Evolutionary conservation across 2,329 filamentous ascomycete species (phyloP).

Genomic region (Xylaria sp.): DNA sequence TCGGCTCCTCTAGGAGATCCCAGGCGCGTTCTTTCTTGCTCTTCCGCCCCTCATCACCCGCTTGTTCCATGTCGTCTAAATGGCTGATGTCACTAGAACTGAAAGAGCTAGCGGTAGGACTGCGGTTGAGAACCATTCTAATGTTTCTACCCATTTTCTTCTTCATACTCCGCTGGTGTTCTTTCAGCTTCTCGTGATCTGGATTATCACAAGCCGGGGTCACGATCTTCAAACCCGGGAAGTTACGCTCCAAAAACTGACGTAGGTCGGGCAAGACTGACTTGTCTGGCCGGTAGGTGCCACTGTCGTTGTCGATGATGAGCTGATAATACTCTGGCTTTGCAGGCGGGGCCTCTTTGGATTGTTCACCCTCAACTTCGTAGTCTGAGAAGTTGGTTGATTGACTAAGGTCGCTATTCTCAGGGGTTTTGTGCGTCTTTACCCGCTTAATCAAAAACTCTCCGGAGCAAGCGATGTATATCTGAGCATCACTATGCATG

Average conservation of each 20-base stretch:
- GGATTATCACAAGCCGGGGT: slow-evolving; percentile 84
- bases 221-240: slow-evolving; percentile 80
- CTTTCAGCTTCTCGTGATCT: slow-evolving; percentile 78
- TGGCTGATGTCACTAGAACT: slow-evolving; percentile 66
- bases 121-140: slow-evolving; percentile 68
- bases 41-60: slow-evolving; percentile 54
- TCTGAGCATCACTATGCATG: slow-evolving; percentile 93
- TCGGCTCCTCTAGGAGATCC: slow-evolving; percentile 63
- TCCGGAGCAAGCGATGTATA: slow-evolving; percentile 91
- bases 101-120: slow-evolving; percentile 59
- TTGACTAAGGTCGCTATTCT: slow-evolving; percentile 57
- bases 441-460: slow-evolving; percentile 90
- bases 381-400: slow-evolving; percentile 63
- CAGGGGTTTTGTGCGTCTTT: slow-evolving; percentile 58
- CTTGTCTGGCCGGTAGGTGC: slow-evolving; percentile 90
- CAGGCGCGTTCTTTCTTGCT: slow-evolving; percentile 65
- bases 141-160: slow-evolving; percentile 67
- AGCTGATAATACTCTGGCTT: slow-evolving; percentile 78
- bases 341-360: slow-evolving; percentile 55
- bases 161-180: slow-evolving; percentile 78
- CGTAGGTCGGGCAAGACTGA: slow-evolving; percentile 77
- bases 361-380: slow-evolving; percentile 59
- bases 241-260: slow-evolving; percentile 75
- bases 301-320: slow-evolving; percentile 93
- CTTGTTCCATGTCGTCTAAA: slow-evolving; percentile 58